Base-by-base conservation (phyloP, 1,284 basidiomycete species). In the Boletus calvinii region DNA sequence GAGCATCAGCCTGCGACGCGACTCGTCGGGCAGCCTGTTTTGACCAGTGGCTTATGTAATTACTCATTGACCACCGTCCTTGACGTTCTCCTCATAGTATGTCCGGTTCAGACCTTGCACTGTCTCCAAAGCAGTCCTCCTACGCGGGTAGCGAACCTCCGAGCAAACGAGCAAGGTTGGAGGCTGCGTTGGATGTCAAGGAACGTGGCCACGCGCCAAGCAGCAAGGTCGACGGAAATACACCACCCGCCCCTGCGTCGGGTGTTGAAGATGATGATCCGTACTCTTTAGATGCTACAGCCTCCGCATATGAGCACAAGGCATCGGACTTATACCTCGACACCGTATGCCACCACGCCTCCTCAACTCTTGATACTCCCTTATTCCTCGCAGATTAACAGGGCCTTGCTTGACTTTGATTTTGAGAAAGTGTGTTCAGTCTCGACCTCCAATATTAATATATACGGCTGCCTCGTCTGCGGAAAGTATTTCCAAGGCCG, bases 371-470 rank as follows among this genome's bases (percentile, higher is more conserved):
- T 43, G 51, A 51, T 46, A 44, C 53, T 56, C 59, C 46, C 60
- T 66, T 54, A 59, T 53, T 50, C 40, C 49, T 57, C 58, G 50
- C 62, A 94, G 94, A 90, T 97, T 59, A 93, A 95, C 65, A 82
- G 94, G 53, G 82, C 81, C 50, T 78, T 86, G 36, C 84, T 99
- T 55, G 97, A 99, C 72, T 99, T 99, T 72, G 97, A 99, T 74
- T 99, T 99, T 67, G 97, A 99, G 76, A 94, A 96, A 77, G 81
- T 99, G 29, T 99, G 97, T 77, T 98, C 94, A 9, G 93, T 99
- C 53, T 96, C 92, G 26, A 78, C 94, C 43, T 92, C 92, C 29
- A 97, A 98, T 72, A 94, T 98, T 78, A 97, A 99, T 71, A 91
- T 92, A 57, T 99, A 99, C 65, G 94, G 93, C 20, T 99, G 97